Percentiles rank a stretch among this genome's conserved stretches.
Evolutionary conservation across 2,329 filamentous ascomycete genomes (phyloP).

Genomic region (Exophiala viscosa): DNA sequence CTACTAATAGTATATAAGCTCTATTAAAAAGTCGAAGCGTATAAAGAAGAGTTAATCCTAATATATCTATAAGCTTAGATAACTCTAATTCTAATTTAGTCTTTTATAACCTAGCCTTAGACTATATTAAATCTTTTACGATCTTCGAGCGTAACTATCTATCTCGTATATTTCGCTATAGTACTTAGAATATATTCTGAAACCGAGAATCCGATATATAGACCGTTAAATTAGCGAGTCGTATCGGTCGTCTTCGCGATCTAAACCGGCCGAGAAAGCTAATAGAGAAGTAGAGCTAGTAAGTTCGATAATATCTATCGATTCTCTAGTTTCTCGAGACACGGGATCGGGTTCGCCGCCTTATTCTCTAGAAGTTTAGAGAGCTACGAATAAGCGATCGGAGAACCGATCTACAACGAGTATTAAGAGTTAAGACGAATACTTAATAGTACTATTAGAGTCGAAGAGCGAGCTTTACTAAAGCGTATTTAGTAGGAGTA

Average conservation of each 20-base stretch:
- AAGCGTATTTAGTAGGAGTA: constrained; percentile 3
- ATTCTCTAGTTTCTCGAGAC: constrained; percentile 1
- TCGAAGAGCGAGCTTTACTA: constrained; percentile 3
- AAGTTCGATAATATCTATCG: neutral
- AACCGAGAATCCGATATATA: neutral
- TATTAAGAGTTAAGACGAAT: constrained; percentile 2
- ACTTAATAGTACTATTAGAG: constrained; percentile 2
- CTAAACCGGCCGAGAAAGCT: constrained; percentile 4
- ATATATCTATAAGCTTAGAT: neutral
- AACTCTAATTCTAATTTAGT: constrained; percentile 2
- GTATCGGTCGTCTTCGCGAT: constrained; percentile 8
- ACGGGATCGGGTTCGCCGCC: constrained; percentile 1
- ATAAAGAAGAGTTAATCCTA: neutral
- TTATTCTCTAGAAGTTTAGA: constrained; percentile 3
- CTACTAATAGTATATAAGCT: constrained; percentile 2
- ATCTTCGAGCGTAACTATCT: constrained; percentile 8
- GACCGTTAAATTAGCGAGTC: neutral
- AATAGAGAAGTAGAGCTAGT: neutral
- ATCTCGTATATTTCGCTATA: constrained; percentile 5
- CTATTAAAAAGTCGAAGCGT: neutral
- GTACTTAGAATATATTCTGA: constrained; percentile 1
- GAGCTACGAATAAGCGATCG: neutral
- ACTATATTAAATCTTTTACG: constrained; percentile 3
- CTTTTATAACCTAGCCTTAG: constrained; percentile 1
- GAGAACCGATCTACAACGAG: constrained; percentile 2